Evolutionary conservation across 2,329 filamentous ascomycete species (phyloP).

Genomic region (Coniochaeta hoffmannii): DNA sequence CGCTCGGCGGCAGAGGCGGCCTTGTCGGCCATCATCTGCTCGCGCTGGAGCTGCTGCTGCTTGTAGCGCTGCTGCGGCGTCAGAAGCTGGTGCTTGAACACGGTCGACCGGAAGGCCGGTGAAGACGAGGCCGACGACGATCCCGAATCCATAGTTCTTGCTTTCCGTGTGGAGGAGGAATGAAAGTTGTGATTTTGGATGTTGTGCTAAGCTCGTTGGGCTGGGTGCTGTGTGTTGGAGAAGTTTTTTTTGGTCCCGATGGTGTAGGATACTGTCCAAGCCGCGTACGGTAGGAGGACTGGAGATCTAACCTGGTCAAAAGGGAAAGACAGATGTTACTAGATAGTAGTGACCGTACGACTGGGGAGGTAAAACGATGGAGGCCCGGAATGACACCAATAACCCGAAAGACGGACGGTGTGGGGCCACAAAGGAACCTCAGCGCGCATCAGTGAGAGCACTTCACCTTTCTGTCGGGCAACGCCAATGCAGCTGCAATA

Average conservation of each 20-base stretch:
- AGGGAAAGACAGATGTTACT: neutral
- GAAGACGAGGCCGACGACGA: neutral
- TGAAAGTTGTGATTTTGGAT: no score
- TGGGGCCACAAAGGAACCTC: neutral
- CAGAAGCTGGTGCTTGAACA: neutral
- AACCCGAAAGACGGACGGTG: neutral
- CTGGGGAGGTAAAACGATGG: neutral
- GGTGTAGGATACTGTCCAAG: no score
- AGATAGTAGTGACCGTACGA: neutral
- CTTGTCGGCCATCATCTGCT: neutral
- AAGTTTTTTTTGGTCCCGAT: no score
- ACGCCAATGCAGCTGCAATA: neutral
- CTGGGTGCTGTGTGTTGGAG: no score
- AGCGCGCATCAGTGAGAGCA: neutral
- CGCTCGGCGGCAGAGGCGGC: constrained; percentile 29
- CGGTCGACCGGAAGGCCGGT: constrained; percentile 76
- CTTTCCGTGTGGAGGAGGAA: neutral
- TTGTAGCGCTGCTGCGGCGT: constrained; percentile 1
- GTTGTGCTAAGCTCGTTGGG: no score
- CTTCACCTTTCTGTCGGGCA: neutral
- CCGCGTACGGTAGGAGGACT: neutral
- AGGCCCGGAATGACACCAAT: no score
- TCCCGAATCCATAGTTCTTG: neutral
- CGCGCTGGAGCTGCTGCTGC: constrained; percentile 1
- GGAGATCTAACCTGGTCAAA: no score